Evolutionary conservation across 805 yeast genomes (phyloP).

Genomic region (Candida bentonensis): DNA sequence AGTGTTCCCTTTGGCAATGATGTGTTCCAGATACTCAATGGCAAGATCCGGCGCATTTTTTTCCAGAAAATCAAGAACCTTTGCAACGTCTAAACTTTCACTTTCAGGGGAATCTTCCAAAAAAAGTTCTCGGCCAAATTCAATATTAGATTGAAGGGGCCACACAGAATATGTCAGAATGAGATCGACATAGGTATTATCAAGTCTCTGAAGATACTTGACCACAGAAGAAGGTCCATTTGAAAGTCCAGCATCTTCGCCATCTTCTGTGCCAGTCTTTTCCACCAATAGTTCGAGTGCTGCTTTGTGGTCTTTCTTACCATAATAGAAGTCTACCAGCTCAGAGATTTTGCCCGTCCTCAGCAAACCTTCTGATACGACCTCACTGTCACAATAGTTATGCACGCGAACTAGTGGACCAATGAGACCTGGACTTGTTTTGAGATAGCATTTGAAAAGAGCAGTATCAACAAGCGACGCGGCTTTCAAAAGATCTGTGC

Average conservation of each 20-base stretch:
- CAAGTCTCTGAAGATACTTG: constrained; percentile 42
- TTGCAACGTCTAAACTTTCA: constrained; percentile 35
- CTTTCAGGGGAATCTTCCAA: constrained; percentile 43
- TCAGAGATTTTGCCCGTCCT: constrained; percentile 35
- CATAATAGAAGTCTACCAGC: constrained; percentile 51
- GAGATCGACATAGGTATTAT: constrained; percentile 31
- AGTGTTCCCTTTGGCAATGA: constrained; percentile 25
- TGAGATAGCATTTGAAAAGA: constrained; percentile 46
- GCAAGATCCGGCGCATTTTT: constrained; percentile 16
- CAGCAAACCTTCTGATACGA: constrained; percentile 33
- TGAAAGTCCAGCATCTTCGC: constrained; percentile 1
- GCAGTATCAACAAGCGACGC: constrained; percentile 44
- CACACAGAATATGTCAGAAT: constrained; percentile 37
- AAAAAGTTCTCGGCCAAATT: constrained; percentile 32
- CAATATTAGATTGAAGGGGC: constrained; percentile 25
- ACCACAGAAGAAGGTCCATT: constrained; percentile 30
- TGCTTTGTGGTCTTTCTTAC: constrained; percentile 37
- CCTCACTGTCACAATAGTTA: constrained; percentile 43
- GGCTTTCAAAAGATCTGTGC: constrained; percentile 11
- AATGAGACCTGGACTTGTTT: constrained; percentile 43
- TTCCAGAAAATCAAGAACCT: constrained; percentile 34
- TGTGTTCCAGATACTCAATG: constrained; percentile 32
- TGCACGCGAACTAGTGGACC: constrained; percentile 57
- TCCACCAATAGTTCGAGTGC: constrained; percentile 37
- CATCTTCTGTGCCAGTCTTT: not conserved